Evolutionary conservation across 1,284 basidiomycete genomes (phyloP), one percentile per base, ranked within the genome.

Genomic region (Leccinum pachyderme): DNA sequence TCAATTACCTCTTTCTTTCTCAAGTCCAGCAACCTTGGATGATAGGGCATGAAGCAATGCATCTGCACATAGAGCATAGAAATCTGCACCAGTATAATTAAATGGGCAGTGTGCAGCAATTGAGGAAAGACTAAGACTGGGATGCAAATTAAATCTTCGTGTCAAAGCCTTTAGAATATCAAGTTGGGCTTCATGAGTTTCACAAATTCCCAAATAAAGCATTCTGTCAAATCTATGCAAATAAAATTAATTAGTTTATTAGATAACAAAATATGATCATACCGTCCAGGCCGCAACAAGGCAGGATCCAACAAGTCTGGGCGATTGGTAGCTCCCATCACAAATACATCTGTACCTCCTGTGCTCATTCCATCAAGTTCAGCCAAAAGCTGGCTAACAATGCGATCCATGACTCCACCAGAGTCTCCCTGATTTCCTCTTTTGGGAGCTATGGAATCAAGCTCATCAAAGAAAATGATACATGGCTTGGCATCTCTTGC

Each of bases 391-490:
- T 98, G 96, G 58, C 93, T 95, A 47, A 99, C 97, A 59, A 99
- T 98, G 8, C 97, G 81, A 68, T 98, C 92, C 89, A 99, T 99
- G 7, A 99, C 96, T 37, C 97, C 96, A 13, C 94, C 95, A 18
- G 91, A 94, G 70, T 96, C 94, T 1, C 95, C 94, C 58, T 95
- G 93, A 60, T 93, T 93, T 28, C 98, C 97, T 57, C 97, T 81
- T 68, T 96, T 95, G 0, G 97, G 97, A 29, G 96, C 97, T 27
- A 99, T 84, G 1, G 93, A 95, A 71, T 99, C 97, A 31, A 99
- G 81, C 73, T 99, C 97, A 73, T 99, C 97, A 72, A 99, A 98
- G 70, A 99, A 96, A 53, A 99, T 90, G 44, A 99, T 91, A 68
- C 93, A 95, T 5, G 93, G 93, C 49, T 84, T 85, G 0, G 93